These are phyloP conservation scores for Fusarium acutatum DNA, from an alignment of 2,329 filamentous ascomycete species.

Conservation along the genomic window DNA sequence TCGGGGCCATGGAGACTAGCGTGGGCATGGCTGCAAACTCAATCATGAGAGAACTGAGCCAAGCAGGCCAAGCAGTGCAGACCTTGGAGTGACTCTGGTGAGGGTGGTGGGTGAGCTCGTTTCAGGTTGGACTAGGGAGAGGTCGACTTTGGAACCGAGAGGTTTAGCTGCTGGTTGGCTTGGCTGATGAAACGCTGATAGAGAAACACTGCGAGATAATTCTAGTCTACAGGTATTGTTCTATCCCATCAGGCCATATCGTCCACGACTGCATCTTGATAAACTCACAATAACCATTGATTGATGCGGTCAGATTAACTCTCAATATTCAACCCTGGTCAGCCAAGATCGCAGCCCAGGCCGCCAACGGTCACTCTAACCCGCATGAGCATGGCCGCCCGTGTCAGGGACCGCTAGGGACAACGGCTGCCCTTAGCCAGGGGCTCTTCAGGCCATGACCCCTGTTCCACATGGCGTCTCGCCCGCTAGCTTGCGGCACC, in stretches of 20 bases:
- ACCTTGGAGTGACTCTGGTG: slow-evolving; percentile 9
- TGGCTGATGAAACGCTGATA: background rate
- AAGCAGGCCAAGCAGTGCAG: background rate
- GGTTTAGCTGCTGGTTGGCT: background rate
- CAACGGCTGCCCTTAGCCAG: slow-evolving; percentile 30
- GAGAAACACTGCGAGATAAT: background rate
- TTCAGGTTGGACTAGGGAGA: slow-evolving; percentile 38
- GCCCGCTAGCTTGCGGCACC: slow-evolving; percentile 9
- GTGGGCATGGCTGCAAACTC: background rate
- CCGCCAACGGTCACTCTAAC: slow-evolving; percentile 19
- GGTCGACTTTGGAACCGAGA: background rate
- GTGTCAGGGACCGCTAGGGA: slow-evolving; percentile 28
- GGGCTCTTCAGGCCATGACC: slow-evolving; percentile 21
- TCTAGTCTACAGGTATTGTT: background rate
- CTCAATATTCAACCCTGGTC: background rate
- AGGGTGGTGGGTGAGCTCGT: slow-evolving; percentile 29
- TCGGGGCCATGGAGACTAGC: slow-evolving; percentile 31
- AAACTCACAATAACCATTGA: background rate
- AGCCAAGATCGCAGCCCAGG: slow-evolving; percentile 2
- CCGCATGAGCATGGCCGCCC: slow-evolving; percentile 19
- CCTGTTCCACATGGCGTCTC: slow-evolving; percentile 32
- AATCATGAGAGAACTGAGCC: background rate
- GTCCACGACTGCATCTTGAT: background rate
- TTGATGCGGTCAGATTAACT: background rate
- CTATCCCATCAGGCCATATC: background rate